phyloP scores from a whole-genome alignment of 768 basidiomycete genomes.

The Tulasnella sp. region DNA sequence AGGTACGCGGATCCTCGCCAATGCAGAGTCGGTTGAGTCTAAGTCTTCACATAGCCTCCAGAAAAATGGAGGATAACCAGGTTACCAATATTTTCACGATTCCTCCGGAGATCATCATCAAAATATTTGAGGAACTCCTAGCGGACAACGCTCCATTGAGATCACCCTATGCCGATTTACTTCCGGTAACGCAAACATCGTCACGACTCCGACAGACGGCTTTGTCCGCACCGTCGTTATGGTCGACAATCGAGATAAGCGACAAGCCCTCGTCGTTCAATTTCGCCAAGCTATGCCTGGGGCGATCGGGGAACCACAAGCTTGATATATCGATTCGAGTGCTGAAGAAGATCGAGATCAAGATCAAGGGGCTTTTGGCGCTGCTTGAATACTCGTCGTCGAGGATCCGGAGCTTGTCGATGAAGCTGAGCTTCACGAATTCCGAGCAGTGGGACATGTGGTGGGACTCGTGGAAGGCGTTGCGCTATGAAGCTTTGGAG shows the following conservation, averaged over 20 bases:
- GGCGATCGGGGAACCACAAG: neutral
- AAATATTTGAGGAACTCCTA: neutral
- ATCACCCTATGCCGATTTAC: neutral
- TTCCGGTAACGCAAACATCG: neutral
- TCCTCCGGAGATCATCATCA: neutral
- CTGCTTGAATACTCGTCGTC: neutral
- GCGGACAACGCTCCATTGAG: neutral
- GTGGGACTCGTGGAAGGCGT: neutral
- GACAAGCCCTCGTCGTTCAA: neutral
- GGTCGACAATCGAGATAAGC: neutral
- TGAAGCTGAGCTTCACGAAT: neutral
- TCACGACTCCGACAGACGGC: neutral
- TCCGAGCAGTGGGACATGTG: neutral
- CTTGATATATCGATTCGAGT: neutral
- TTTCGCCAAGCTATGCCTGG: neutral
- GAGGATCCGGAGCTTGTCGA: neutral
- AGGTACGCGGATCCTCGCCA: neutral
- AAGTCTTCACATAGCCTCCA: neutral
- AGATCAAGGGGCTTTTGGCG: neutral
- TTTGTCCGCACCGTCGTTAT: neutral
- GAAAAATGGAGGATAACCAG: neutral
- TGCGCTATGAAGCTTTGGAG: neutral
- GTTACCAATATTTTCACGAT: neutral
- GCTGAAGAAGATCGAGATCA: neutral
- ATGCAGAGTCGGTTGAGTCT: neutral